Conservation (phyloP, 306 rosid genomes). For the Pterocarpus santalinus region DNA sequence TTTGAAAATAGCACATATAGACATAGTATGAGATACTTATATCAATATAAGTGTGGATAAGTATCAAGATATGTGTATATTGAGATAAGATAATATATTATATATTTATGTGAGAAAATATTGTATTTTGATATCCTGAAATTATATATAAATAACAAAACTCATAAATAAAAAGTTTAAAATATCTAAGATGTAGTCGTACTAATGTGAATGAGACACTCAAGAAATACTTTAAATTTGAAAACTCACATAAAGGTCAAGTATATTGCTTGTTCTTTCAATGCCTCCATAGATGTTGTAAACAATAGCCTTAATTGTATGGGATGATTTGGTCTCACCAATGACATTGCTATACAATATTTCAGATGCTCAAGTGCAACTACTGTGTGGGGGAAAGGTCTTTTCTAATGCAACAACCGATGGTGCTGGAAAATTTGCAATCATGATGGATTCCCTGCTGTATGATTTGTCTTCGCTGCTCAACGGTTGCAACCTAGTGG, state of each 20-base stretch:
- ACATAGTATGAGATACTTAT: no score
- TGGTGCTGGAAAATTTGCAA: slow-evolving; percentile 44
- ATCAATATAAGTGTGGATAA: no score
- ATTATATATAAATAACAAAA: no score
- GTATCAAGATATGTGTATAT: no score
- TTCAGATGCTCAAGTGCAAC: slow-evolving; percentile 54
- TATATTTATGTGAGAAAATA: no score
- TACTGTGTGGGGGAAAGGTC: slow-evolving; percentile 47
- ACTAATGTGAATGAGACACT: background rate
- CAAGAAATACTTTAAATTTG: background rate
- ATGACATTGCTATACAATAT: background rate
- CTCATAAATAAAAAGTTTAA: no score
- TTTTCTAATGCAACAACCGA: slow-evolving; percentile 29
- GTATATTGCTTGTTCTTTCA: background rate
- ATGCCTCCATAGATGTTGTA: background rate
- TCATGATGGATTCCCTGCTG: slow-evolving; percentile 37
- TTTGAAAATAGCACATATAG: no score
- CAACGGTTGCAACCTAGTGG: slow-evolving; percentile 42
- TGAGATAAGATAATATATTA: no score
- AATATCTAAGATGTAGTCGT: no score
- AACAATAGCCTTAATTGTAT: background rate
- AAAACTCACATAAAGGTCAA: background rate
- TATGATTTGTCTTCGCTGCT: slow-evolving; percentile 45
- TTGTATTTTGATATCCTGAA: no score
- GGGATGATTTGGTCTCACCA: slow-evolving; percentile 8